A percentile compares a stretch with the other conserved stretches of the same genome.
Conservation (phyloP, 768 basidiomycete genomes). For the Termitomyces sp. region DNA sequence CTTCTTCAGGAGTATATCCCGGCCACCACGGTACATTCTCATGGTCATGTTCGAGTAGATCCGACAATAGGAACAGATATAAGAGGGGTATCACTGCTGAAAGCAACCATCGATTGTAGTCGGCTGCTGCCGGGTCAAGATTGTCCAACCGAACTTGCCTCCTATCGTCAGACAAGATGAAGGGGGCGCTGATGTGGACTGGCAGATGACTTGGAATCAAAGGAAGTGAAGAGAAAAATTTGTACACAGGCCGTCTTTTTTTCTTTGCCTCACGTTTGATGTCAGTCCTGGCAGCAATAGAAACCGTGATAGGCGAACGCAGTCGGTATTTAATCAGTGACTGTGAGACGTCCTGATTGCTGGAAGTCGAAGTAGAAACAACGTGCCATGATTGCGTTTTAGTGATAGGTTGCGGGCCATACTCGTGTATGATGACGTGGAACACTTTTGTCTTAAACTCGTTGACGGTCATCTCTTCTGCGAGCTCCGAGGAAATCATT, state of each 20-base stretch:
- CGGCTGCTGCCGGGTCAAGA: conserved; percentile 24
- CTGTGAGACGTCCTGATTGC: neutral
- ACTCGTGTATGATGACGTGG: neutral
- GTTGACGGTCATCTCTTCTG: neutral
- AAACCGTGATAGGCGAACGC: conserved; percentile 21
- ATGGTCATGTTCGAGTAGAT: conserved; percentile 13
- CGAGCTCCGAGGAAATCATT: neutral
- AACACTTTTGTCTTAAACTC: neutral
- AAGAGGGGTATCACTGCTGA: conserved; percentile 26
- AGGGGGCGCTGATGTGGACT: conserved; percentile 41
- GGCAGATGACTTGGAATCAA: conserved; percentile 35
- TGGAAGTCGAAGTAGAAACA: neutral
- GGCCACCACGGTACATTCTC: conserved; percentile 32
- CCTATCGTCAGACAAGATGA: conserved; percentile 40
- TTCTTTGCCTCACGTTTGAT: conserved; percentile 12
- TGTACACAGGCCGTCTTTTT: conserved; percentile 3
- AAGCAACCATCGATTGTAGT: conserved; percentile 40
- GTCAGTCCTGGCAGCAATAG: conserved; percentile 24
- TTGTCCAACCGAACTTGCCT: conserved; percentile 37
- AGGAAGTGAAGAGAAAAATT: conserved; percentile 41
- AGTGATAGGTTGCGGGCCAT: neutral
- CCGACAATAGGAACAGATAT: conserved; percentile 33
- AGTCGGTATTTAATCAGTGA: conserved; percentile 17
- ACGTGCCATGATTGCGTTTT: conserved; percentile 4
- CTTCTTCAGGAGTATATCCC: conserved; percentile 15